These are phyloP conservation scores for Cymbopogon flexuosus DNA, from an alignment of 202 grass and related monocot species.

Conservation along the genomic window DNA sequence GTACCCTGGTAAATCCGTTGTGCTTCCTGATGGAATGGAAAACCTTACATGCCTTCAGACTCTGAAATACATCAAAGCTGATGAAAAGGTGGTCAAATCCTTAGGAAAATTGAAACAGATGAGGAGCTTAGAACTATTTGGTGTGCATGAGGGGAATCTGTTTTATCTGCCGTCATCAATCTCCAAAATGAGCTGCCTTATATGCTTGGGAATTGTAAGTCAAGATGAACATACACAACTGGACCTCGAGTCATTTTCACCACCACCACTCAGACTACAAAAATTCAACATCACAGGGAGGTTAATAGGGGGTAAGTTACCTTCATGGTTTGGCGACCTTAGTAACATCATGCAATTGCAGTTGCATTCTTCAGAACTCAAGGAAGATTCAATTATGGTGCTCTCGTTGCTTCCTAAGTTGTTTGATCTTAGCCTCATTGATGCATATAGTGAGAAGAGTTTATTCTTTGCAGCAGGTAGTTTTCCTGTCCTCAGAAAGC, in stretches of 20 bases:
- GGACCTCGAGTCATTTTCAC: conserved; percentile 27
- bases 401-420: conserved; percentile 6
- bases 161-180: conserved; percentile 23
- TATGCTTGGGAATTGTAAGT: conserved; percentile 15
- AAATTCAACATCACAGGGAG: conserved; percentile 13
- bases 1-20: conserved; percentile 6
- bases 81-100: conserved; percentile 21
- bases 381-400: conserved; percentile 22
- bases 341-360: conserved; percentile 18
- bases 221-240: conserved; percentile 12
- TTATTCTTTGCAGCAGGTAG: conserved; percentile 20
- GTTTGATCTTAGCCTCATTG: conserved; percentile 8
- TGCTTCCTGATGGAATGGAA: conserved; percentile 12
- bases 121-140: conserved; percentile 26
- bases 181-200: conserved; percentile 22
- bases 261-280: conserved; percentile 20
- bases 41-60: conserved; percentile 33
- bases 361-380: conserved; percentile 23
- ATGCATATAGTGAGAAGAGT: conserved; percentile 5
- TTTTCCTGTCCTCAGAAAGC: conserved; percentile 24
- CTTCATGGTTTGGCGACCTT: conserved; percentile 34
- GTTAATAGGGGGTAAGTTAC: conserved; percentile 12
- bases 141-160: conserved; percentile 11
- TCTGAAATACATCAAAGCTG: conserved; percentile 27
- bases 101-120: conserved; percentile 31